Conservation (phyloP, 1,139 yeast genomes). For the Pichia sp. region DNA sequence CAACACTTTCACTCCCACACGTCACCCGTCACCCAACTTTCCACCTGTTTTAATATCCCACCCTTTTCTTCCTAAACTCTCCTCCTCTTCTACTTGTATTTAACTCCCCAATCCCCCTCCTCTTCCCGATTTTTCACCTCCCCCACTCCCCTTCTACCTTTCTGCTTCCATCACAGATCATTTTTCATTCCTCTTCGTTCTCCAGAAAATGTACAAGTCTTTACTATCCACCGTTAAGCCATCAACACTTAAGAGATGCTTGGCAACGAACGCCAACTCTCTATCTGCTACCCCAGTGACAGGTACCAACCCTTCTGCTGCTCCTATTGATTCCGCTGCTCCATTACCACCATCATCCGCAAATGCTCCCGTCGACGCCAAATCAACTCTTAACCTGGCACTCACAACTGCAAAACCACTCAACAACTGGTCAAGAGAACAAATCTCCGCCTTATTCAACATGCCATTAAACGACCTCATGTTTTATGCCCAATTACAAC, state of each 20-base stretch:
- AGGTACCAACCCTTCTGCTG: background rate
- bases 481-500: conserved; percentile 62
- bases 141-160: background rate
- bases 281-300: too few species aligned
- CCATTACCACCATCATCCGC: too few species aligned
- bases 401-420: conserved; percentile 35
- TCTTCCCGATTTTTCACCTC: too few species aligned
- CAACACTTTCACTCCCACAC: too few species aligned
- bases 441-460: conserved; percentile 57
- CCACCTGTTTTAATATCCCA: too few species aligned
- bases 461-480: conserved; percentile 67
- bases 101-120: too few species aligned
- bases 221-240: background rate
- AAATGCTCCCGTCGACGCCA: background rate
- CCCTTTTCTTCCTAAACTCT: too few species aligned
- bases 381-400: conserved; percentile 24
- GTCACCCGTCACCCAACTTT: too few species aligned
- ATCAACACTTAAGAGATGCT: conserved; percentile 6
- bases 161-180: background rate
- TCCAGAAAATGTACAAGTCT: background rate
- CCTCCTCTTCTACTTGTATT: too few species aligned
- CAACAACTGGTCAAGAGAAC: conserved; percentile 58
- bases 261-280: conserved; percentile 14
- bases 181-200: background rate
- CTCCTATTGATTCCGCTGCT: too few species aligned